phyloP scores from a whole-genome alignment of 768 basidiomycete species.

The Mycena vitilis region DNA sequence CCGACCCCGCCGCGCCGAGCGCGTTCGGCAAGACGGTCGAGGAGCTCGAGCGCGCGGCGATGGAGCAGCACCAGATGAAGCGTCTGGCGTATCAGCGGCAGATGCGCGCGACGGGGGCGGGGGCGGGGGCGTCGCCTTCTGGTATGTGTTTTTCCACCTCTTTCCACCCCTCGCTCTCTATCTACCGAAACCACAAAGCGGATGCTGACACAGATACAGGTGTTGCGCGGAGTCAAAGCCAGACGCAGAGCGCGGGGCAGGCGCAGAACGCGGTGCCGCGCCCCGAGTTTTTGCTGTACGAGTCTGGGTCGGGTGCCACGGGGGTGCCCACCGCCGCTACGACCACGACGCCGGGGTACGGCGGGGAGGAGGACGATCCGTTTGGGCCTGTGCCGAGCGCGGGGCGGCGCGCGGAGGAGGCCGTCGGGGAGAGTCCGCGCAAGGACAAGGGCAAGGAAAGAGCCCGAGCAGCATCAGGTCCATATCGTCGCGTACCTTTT shows the following conservation, averaged over 20 bases:
- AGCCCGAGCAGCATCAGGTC: too few relatives aligned
- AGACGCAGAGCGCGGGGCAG: constrained; percentile 46
- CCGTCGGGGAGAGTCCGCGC: constrained; percentile 7
- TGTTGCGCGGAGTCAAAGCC: constrained; percentile 50
- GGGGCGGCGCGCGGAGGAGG: constrained; percentile 34
- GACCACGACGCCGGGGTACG: constrained; percentile 47
- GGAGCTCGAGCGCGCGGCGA: constrained; percentile 82
- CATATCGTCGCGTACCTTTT: too few relatives aligned
- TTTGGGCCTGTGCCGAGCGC: constrained; percentile 64
- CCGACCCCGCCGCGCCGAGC: constrained; percentile 44
- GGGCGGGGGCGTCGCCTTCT: too few relatives aligned
- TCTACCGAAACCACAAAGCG: too few relatives aligned
- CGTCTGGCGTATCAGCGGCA: constrained; percentile 83
- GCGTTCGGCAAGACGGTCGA: constrained; percentile 79
- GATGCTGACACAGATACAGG: too few relatives aligned
- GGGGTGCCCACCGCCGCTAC: too few relatives aligned
- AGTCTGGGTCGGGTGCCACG: constrained; percentile 58
- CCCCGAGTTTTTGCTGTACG: constrained; percentile 76
- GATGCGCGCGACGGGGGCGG: constrained; percentile 62
- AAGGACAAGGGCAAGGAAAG: constrained; percentile 8
- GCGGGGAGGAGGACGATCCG: constrained; percentile 75
- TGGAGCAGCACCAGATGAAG: constrained; percentile 89
- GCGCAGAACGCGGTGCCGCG: constrained; percentile 63
- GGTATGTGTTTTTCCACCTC: too few relatives aligned
- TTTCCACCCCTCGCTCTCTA: too few relatives aligned